phyloP scores from a whole-genome alignment of 192 early-diverging fungal species.

The Lobosporangium transversale region DNA sequence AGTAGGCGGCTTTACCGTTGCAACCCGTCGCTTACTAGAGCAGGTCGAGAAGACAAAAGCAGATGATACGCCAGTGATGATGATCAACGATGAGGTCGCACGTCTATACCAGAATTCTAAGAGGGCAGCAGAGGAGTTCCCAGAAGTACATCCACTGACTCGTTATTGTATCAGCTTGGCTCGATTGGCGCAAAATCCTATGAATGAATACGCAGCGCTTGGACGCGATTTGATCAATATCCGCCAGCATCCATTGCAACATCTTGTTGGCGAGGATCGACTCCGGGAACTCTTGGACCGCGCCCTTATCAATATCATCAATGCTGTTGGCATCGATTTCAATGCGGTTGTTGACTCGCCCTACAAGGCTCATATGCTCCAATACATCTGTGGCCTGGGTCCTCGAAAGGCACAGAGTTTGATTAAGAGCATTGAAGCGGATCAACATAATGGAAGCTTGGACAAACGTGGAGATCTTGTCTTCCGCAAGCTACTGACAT shows the following conservation, averaged over 20 bases:
- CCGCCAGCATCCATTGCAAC: constrained; percentile 80
- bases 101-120: constrained; percentile 85
- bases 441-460: constrained; percentile 45
- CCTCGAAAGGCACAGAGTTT: constrained; percentile 90
- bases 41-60: constrained; percentile 64
- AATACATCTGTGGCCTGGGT: constrained; percentile 93
- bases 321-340: constrained; percentile 88
- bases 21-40: constrained; percentile 79
- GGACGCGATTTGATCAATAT: constrained; percentile 72
- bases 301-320: constrained; percentile 88
- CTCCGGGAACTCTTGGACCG: constrained; percentile 79
- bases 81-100: constrained; percentile 91
- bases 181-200: constrained; percentile 85
- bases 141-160: constrained; percentile 71
- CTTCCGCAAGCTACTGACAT: constrained; percentile 67
- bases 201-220: constrained; percentile 82
- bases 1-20: constrained; percentile 80
- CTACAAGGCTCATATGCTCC: constrained; percentile 77
- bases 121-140: constrained; percentile 74
- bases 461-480: constrained; percentile 77
- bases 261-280: constrained; percentile 69
- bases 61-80: constrained; percentile 68
- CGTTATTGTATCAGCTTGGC: constrained; percentile 90
- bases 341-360: constrained; percentile 76
- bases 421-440: constrained; percentile 67